These are phyloP conservation scores for Trebouxia sp. DNA, from an alignment of 139 green algal species.

Conservation along the genomic window DNA sequence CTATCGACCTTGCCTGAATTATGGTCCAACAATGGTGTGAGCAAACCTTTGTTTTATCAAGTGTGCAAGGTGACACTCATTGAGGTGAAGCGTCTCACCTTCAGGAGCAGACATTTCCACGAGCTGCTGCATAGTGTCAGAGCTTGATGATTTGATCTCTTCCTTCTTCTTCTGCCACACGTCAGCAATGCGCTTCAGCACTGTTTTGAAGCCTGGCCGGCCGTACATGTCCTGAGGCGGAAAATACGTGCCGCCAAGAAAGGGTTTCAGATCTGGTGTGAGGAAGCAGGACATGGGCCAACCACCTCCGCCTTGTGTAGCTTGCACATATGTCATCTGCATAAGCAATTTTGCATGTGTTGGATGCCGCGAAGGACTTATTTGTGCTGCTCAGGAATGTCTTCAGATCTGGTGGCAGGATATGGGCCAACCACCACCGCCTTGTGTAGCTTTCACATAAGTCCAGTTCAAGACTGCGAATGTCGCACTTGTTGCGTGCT, in stretches of 20 bases:
- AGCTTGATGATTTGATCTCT: constrained; percentile 43
- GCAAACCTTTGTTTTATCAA: no score
- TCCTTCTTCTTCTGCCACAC: constrained; percentile 50
- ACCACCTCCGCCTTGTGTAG: constrained; percentile 46
- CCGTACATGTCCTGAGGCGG: constrained; percentile 56
- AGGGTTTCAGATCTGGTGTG: constrained; percentile 69
- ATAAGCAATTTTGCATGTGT: no score
- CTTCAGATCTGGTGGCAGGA: constrained; percentile 64
- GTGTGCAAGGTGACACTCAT: no score
- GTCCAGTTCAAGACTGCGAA: constrained; percentile 78
- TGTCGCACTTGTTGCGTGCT: no score
- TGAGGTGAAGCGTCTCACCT: constrained; percentile 11
- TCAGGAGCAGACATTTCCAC: constrained; percentile 30
- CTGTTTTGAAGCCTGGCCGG: constrained; percentile 74
- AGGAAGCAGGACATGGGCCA: constrained; percentile 70
- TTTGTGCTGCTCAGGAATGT: constrained; percentile 78
- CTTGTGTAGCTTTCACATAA: constrained; percentile 57
- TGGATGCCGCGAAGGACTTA: no score
- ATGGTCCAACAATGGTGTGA: no score
- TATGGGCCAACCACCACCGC: constrained; percentile 71
- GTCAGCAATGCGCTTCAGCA: constrained; percentile 63
- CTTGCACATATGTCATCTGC: constrained; percentile 77
- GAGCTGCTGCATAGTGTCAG: constrained; percentile 62
- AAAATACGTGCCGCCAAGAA: constrained; percentile 78
- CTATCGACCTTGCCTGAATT: no score